Percentiles rank a stretch among this genome's conserved stretches.
phyloP scores from a whole-genome alignment of 2,329 filamentous ascomycete species.

The Aspergillus tubingensis region DNA sequence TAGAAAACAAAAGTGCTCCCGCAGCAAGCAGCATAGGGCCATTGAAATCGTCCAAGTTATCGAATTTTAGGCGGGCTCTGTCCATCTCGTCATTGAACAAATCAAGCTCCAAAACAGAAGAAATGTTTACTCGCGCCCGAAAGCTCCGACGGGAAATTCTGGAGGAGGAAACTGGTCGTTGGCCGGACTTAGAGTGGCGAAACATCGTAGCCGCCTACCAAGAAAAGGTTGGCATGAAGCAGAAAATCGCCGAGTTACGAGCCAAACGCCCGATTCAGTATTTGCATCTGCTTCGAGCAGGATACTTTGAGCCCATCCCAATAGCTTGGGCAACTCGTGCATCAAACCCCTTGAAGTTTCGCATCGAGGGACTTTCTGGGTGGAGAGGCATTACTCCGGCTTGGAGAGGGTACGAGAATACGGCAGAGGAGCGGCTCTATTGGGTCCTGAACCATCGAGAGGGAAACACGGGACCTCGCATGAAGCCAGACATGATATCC shows the following conservation, averaged over 20 bases:
- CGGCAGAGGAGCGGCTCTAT: constrained; percentile 8
- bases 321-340: neutral
- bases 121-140: neutral
- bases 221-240: neutral
- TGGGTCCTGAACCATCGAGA: constrained; percentile 8
- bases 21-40: neutral
- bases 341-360: constrained; percentile 10
- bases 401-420: constrained; percentile 8
- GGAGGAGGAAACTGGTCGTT: constrained; percentile 2
- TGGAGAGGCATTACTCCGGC: constrained; percentile 8
- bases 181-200: neutral
- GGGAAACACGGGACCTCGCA: neutral
- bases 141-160: neutral
- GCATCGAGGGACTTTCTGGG: neutral
- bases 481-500: constrained; percentile 8
- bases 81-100: neutral
- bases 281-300: constrained; percentile 7
- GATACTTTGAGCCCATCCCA: constrained; percentile 10
- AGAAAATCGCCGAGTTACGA: neutral
- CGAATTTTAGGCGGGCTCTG: neutral
- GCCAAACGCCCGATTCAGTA: neutral
- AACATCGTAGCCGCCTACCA: constrained; percentile 4
- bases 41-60: neutral
- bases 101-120: neutral
- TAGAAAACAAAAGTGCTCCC: neutral